Evolutionary conservation across 225 moss, liverwort and hornwort species (phyloP), one percentile per base, ranked within the genome.

Genomic region (Physcomitrium patens): DNA sequence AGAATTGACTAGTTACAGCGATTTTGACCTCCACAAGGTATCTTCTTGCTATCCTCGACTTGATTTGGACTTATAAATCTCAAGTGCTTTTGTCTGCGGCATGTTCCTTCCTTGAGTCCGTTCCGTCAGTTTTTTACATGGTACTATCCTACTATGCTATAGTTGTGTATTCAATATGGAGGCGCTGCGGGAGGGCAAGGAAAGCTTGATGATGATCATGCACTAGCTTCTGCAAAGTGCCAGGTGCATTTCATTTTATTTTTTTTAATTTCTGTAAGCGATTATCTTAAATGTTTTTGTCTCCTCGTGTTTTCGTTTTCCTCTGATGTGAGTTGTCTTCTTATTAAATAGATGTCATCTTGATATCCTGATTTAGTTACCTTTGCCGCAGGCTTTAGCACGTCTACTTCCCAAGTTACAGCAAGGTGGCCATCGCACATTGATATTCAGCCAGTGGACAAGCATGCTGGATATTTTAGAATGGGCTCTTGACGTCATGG

Each of bases 381-480:
- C 62, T 62, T 52, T 53, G 43, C 20, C 80, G 57, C 84, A 90
- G 89, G 87, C 83, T 22, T 80, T 97, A 48, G 78, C 73, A 20
- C 86, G 77, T 67, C 83, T 97, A 43, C 91, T 97, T 68, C 92
- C 96, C 59, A 77, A 80, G 79, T 83, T 97, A 75, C 83, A 85
- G 73, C 79, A 80, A 71, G 79, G 81, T 56, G 92, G 96, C 63
- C 96, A 97, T 51, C 92, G 96, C n/a, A 89, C 92, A 42, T 81
- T 97, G 89, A 91, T 97, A 57, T 97, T 97, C 82, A 97, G 96
- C 85, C 96, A 97, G 65, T 97, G 96, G 96, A 97, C 96, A 17
- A 91, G 81, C 64, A 94, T 97, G 94, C 80, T 97, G 80, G 96
- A 97, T 81, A 94, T 97, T 70, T 76, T 97, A 18, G 96, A 97